Evolutionary conservation across 768 basidiomycete species (phyloP).

Genomic region (Botryobasidium botryosum): DNA sequence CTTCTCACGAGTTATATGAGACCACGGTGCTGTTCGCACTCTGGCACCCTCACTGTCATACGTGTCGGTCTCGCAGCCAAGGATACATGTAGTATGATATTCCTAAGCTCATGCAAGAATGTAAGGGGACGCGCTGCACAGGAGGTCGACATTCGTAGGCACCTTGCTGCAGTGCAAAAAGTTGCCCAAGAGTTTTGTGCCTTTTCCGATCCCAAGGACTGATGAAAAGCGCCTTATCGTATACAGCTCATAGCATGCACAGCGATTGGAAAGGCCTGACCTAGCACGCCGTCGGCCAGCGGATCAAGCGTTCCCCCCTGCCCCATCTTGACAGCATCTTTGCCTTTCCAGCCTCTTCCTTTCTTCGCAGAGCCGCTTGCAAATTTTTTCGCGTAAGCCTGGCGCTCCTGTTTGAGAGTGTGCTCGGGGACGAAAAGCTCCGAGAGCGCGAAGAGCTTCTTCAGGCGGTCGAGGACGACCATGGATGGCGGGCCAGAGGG

Average conservation of each 20-base stretch:
- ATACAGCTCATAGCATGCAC: not conserved
- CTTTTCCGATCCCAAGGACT: slow-evolving; percentile 85
- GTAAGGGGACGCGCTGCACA: not conserved
- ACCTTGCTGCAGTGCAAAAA: slow-evolving; percentile 89
- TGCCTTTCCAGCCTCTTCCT: slow-evolving; percentile 27
- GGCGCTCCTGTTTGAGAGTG: not conserved
- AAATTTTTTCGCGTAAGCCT: slow-evolving; percentile 33
- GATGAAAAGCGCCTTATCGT: not conserved
- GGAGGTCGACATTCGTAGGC: slow-evolving; percentile 10
- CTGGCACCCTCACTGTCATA: slow-evolving; percentile 83
- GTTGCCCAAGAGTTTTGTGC: slow-evolving; percentile 67
- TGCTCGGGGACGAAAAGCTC: slow-evolving; percentile 46
- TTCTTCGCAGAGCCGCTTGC: slow-evolving; percentile 31
- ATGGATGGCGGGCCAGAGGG: slow-evolving; percentile 90
- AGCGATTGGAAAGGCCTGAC: slow-evolving; percentile 10
- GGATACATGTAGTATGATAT: slow-evolving; percentile 75
- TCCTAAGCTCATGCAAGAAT: slow-evolving; percentile 39
- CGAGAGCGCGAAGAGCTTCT: slow-evolving; percentile 60
- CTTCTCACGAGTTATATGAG: slow-evolving; percentile 62
- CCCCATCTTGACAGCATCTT: slow-evolving; percentile 57
- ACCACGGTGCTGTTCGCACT: slow-evolving; percentile 62
- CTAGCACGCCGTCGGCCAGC: slow-evolving; percentile 80
- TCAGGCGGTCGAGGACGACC: slow-evolving; percentile 72
- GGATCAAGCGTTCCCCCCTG: slow-evolving; percentile 95
- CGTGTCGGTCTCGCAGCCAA: slow-evolving; percentile 89